Base-by-base conservation (phyloP, 805 yeast species). In the Nakazawaea ambrosiae region DNA sequence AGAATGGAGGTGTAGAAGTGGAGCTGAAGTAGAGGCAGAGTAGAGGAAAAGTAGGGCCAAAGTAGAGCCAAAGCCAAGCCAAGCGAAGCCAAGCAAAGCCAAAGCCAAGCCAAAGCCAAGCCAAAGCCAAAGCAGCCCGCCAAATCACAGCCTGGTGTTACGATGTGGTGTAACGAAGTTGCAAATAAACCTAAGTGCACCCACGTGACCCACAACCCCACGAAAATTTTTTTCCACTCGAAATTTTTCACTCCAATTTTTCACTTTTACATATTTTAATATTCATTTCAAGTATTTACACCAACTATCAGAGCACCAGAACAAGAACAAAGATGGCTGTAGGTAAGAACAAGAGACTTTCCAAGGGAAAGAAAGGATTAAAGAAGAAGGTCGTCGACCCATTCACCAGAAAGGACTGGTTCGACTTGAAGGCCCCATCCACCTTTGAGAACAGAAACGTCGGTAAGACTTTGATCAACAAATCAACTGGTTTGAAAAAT, bases 381-480 rank as follows among this genome's bases (percentile, higher is more conserved):
- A 90, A 90, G 95, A 92, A 90, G 95, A 90, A 81, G 82, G 92
- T 85, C 65, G 95, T 88, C 57, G 97, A 90, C 79, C 97, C 97
- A 66, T 90, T 90, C 92, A 78, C 96, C 82, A 87, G 88, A 73
- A 90, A 90, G 76, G 97, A 89, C 61, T 90, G 97, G 97, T 89
- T 75, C 71, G 95, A 85, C 70, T 86, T 89, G 75, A 88, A 89
- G 78, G 97, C 97, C 53, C 97, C 97, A 63, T 81, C 97, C 60
- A 88, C 96, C 60, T 90, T 89, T 63, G 97, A 89, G 73, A 87
- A 86, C 84, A 89, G 96, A 75, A 86, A 85, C 62, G 97, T 88
- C 64, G 97, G 97, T 70, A 88, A 90, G 81, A 90, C 97, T 58
- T 77, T 90, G 62, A 94, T 90, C 69, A 90, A 90, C 94, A 90